Conservation (phyloP, 495 filamentous ascomycete genomes). For the Penicillium ochrochloron region DNA sequence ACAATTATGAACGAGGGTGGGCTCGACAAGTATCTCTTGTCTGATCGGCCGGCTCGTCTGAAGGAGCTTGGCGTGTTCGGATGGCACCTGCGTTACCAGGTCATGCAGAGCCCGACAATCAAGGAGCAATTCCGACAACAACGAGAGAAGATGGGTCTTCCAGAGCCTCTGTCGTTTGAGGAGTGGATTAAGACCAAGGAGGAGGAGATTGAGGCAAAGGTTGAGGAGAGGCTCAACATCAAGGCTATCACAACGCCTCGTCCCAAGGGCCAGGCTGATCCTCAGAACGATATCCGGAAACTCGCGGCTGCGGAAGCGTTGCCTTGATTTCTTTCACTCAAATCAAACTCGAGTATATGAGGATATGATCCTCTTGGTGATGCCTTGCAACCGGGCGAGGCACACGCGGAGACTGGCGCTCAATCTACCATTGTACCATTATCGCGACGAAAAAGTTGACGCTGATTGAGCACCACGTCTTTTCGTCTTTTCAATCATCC, state of each 20-base stretch:
- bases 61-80: constrained; percentile 85
- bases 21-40: constrained; percentile 87
- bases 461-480: constrained; percentile 25
- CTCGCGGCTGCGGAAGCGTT: constrained; percentile 2
- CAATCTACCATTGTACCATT: constrained; percentile 39
- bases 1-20: constrained; percentile 89
- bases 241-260: constrained; percentile 42
- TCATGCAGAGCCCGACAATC: constrained; percentile 75
- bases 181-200: constrained; percentile 48
- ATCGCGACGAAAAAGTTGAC: constrained; percentile 29
- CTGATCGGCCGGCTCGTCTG: constrained; percentile 70
- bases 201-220: constrained; percentile 37
- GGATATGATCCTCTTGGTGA: constrained; percentile 5
- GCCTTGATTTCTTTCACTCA: background rate
- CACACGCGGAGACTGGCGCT: constrained; percentile 27
- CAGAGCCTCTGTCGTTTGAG: constrained; percentile 44
- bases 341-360: background rate
- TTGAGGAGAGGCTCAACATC: constrained; percentile 45
- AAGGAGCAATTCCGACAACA: constrained; percentile 61
- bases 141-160: constrained; percentile 55
- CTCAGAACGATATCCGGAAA: constrained; percentile 21
- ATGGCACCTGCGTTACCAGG: constrained; percentile 82
- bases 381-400: constrained; percentile 16
- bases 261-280: constrained; percentile 36
- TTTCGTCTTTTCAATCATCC: constrained; percentile 16